Percentiles rank a stretch among this genome's conserved stretches.
Evolutionary conservation across 768 basidiomycete genomes (phyloP).

Genomic region (Xerocomellus intermedius): DNA sequence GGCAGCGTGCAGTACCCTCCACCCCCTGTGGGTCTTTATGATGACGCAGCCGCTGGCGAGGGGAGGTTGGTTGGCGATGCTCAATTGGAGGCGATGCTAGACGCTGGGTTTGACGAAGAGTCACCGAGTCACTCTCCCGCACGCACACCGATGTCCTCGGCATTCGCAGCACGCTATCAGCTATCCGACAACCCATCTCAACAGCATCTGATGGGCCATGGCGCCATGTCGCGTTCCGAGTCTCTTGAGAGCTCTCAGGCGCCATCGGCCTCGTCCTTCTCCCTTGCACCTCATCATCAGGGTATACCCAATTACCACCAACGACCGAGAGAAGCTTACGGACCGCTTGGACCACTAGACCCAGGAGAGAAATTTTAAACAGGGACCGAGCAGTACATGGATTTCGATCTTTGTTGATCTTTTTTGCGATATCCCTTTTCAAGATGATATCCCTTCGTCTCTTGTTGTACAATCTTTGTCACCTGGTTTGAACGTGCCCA

Average conservation of each 20-base stretch:
- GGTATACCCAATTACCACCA: constrained; percentile 39
- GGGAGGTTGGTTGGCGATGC: constrained; percentile 55
- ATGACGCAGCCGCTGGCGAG: constrained; percentile 32
- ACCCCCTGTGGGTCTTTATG: constrained; percentile 73
- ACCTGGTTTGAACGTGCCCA: neutral
- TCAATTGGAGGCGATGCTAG: constrained; percentile 91
- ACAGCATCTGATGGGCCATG: constrained; percentile 44
- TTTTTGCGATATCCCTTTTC: neutral
- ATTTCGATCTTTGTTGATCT: constrained; percentile 31
- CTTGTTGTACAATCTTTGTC: constrained; percentile 16
- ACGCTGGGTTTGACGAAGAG: constrained; percentile 75
- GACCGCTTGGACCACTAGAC: constrained; percentile 59
- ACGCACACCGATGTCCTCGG: constrained; percentile 27
- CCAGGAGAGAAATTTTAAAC: constrained; percentile 52
- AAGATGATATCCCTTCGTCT: neutral
- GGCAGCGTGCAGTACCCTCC: constrained; percentile 74
- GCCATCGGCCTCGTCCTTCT: constrained; percentile 33
- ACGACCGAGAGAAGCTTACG: constrained; percentile 39
- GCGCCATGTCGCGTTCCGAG: constrained; percentile 50
- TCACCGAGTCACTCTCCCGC: constrained; percentile 52
- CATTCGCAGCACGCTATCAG: constrained; percentile 58
- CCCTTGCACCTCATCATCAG: constrained; percentile 26
- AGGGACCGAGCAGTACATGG: constrained; percentile 28
- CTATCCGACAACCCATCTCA: constrained; percentile 52
- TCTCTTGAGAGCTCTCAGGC: constrained; percentile 32